Conservation (phyloP, 495 filamentous ascomycete species). For the Chaetomium tenue region DNA sequence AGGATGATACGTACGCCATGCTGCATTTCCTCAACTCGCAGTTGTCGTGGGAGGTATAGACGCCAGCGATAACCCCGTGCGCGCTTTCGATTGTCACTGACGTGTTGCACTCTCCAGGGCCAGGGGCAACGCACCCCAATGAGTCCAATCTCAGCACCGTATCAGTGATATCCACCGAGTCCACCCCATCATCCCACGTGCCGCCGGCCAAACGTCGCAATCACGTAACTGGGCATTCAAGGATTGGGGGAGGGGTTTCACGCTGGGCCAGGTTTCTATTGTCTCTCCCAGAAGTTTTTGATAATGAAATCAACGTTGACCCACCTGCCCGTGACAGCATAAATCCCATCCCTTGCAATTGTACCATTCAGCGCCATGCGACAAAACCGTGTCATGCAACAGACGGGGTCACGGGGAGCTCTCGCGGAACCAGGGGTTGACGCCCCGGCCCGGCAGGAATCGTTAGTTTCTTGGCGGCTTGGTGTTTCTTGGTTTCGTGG, state of each 20-base stretch:
- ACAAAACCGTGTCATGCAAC: not conserved
- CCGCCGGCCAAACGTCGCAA: too few relatives aligned
- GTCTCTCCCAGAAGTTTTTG: not conserved
- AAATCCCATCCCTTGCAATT: not conserved
- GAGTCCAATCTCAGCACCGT: not conserved
- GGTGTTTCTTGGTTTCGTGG: too few relatives aligned
- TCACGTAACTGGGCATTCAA: too few relatives aligned
- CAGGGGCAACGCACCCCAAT: not conserved
- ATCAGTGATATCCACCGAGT: not conserved
- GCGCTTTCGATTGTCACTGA: not conserved
- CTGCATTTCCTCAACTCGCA: slow-evolving; percentile 11
- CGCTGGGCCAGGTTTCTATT: not conserved
- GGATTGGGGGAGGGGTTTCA: too few relatives aligned
- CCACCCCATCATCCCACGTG: too few relatives aligned
- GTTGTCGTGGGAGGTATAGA: slow-evolving; percentile 7
- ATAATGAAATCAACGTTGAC: not conserved
- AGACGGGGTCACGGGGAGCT: not conserved
- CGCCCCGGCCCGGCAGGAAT: not conserved
- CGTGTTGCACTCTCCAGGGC: not conserved
- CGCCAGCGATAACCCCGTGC: not conserved
- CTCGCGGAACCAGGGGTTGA: not conserved
- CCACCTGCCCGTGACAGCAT: not conserved
- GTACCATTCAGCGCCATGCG: not conserved
- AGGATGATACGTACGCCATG: slow-evolving; percentile 13
- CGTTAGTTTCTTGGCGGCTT: too few relatives aligned